These are phyloP conservation scores for Amylocarpus encephaloides DNA, from an alignment of 2,329 filamentous ascomycete genomes.

Conservation along the genomic window DNA sequence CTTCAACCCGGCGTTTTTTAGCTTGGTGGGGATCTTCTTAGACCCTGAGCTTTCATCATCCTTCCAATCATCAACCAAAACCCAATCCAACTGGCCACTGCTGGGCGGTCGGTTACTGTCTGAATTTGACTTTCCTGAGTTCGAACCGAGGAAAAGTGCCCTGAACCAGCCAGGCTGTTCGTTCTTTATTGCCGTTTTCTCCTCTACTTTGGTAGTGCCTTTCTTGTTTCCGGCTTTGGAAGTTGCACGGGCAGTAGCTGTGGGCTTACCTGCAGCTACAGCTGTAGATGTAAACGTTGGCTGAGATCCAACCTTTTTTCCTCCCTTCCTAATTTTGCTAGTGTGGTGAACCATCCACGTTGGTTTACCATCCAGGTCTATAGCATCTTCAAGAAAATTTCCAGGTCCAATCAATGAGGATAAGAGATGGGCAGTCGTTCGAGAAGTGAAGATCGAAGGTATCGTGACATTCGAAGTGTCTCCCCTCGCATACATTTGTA, in stretches of 20 bases:
- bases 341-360: conserved; percentile 46
- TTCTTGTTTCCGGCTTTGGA: conserved; percentile 28
- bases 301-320: conserved; percentile 25
- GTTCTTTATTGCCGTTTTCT: conserved; percentile 15
- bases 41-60: conserved; percentile 41
- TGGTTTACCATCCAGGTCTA: conserved; percentile 54
- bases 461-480: conserved; percentile 95
- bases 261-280: conserved; percentile 24
- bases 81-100: conserved; percentile 70
- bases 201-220: conserved; percentile 18
- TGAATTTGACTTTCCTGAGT: conserved; percentile 28
- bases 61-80: conserved; percentile 60
- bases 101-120: conserved; percentile 61
- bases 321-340: conserved; percentile 22
- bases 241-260: conserved; percentile 26
- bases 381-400: conserved; percentile 52
- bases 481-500: conserved; percentile 97
- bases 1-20: conserved; percentile 28
- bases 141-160: conserved; percentile 36
- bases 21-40: conserved; percentile 38
- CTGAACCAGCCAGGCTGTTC: conserved; percentile 39
- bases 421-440: conserved; percentile 87
- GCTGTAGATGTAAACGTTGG: conserved; percentile 28
- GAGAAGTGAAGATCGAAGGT: conserved; percentile 87
- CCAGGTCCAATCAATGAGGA: conserved; percentile 77